Percentiles rank a stretch among this genome's conserved stretches.
phyloP scores from a whole-genome alignment of 2,329 filamentous ascomycete species.

The Cladophialophora carrionii region DNA sequence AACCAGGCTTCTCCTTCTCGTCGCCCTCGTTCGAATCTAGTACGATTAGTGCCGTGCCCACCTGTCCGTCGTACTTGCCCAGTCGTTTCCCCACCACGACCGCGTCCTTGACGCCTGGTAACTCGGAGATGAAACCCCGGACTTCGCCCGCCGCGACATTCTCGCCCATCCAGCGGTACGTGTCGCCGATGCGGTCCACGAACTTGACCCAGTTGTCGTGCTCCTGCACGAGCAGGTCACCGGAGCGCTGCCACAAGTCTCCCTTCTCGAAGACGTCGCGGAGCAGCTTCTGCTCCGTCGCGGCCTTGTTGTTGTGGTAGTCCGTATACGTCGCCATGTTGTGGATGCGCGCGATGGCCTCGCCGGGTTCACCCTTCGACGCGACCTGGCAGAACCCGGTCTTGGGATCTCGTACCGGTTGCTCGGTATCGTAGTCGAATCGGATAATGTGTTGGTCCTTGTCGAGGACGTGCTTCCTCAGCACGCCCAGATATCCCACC shows the following conservation, averaged over 20 bases:
- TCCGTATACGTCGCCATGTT: constrained; percentile 72
- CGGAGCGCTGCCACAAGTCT: constrained; percentile 80
- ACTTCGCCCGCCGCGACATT: constrained; percentile 84
- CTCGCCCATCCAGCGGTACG: constrained; percentile 68
- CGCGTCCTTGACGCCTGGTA: constrained; percentile 70
- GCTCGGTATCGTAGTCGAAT: constrained; percentile 69
- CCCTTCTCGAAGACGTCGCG: constrained; percentile 72
- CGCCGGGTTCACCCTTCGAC: constrained; percentile 69
- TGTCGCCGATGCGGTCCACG: constrained; percentile 65
- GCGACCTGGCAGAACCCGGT: constrained; percentile 69
- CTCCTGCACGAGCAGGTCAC: constrained; percentile 76
- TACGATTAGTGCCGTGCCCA: constrained; percentile 53
- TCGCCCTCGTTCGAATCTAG: constrained; percentile 42
- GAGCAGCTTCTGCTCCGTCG: constrained; percentile 73
- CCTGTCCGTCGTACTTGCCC: constrained; percentile 53
- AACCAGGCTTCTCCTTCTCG: background rate
- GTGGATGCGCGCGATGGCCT: constrained; percentile 70
- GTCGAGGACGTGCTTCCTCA: constrained; percentile 44
- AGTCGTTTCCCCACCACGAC: constrained; percentile 75
- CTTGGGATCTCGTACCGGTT: constrained; percentile 65
- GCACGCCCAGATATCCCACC: constrained; percentile 51
- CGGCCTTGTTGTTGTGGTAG: constrained; percentile 74
- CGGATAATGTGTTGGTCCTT: constrained; percentile 64
- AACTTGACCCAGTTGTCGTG: constrained; percentile 74
- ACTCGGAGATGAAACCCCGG: constrained; percentile 68